A percentile compares a stretch with the other conserved stretches of the same genome.
phyloP scores from a whole-genome alignment of 208 protist genomes.

The Trypanosoma rangeli region DNA sequence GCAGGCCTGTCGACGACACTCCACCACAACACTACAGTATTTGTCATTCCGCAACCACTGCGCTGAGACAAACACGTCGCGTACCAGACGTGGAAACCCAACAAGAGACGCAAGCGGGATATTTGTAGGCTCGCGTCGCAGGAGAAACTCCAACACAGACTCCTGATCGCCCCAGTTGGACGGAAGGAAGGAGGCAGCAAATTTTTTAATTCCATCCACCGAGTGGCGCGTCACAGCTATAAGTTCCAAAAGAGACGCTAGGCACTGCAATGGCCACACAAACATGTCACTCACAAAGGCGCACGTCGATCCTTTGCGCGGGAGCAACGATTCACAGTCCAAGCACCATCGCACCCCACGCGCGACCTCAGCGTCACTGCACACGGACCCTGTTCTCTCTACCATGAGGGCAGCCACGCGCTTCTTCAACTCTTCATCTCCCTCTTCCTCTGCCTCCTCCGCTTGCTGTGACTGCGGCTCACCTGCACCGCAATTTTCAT shows the following conservation, averaged over 20 bases:
- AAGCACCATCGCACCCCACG: constrained; percentile 17
- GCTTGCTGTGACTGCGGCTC: not conserved
- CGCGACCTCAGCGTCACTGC: constrained; percentile 6
- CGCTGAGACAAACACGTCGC: constrained; percentile 59
- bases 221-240: constrained; percentile 57
- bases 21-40: constrained; percentile 48
- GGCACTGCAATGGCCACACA: constrained; percentile 80
- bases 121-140: constrained; percentile 68
- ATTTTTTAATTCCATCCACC: constrained; percentile 45
- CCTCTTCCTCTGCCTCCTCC: constrained; percentile 19
- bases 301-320: constrained; percentile 2
- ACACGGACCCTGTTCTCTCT: not conserved
- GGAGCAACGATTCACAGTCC: constrained; percentile 19
- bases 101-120: constrained; percentile 67
- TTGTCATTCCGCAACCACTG: constrained; percentile 59
- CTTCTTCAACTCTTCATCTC: constrained; percentile 11
- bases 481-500: not conserved
- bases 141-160: constrained; percentile 59
- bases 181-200: constrained; percentile 53
- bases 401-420: constrained; percentile 10
- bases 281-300: constrained; percentile 37
- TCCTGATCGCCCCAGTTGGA: constrained; percentile 64
- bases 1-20: constrained; percentile 23
- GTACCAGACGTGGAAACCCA: constrained; percentile 56
- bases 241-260: constrained; percentile 67